phyloP scores from a whole-genome alignment of 2,329 filamentous ascomycete genomes.

The Penicillium sp. region DNA sequence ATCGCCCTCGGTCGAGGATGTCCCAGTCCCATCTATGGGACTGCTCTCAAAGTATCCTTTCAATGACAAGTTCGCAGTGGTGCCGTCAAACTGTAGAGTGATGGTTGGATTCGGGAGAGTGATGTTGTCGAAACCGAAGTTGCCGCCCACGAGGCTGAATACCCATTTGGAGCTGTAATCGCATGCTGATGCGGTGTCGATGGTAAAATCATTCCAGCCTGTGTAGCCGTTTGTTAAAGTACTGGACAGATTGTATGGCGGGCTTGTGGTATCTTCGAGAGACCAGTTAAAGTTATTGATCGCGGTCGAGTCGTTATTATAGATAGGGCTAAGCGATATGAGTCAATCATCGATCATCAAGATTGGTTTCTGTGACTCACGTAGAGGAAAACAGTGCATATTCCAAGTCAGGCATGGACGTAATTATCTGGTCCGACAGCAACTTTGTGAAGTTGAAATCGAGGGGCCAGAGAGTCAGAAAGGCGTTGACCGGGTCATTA shows the following conservation, averaged over 20 bases:
- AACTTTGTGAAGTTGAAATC: slow-evolving; percentile 1
- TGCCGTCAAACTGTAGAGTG: slow-evolving; percentile 1
- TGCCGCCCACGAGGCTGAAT: not conserved
- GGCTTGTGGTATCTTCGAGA: not conserved
- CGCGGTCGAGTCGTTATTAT: not conserved
- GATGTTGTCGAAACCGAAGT: not conserved
- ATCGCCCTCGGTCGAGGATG: not conserved
- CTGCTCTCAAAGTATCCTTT: not conserved
- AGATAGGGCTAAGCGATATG: not conserved
- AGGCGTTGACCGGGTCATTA: not conserved
- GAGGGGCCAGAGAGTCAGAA: slow-evolving; percentile 4
- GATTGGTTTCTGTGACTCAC: not conserved
- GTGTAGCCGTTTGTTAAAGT: not conserved
- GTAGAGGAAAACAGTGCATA: not conserved
- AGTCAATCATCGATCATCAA: not conserved
- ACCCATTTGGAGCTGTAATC: not conserved
- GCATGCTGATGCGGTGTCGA: not conserved
- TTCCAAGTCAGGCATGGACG: not conserved
- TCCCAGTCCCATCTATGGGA: not conserved
- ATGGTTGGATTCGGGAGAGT: not conserved
- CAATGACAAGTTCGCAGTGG: not conserved
- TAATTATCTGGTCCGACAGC: not conserved
- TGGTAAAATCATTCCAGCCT: not conserved
- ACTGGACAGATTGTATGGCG: slow-evolving; percentile 2
- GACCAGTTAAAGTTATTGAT: not conserved